These are phyloP conservation scores for Diplodia intermedia DNA, from an alignment of 2,329 filamentous ascomycete species.

Conservation along the genomic window DNA sequence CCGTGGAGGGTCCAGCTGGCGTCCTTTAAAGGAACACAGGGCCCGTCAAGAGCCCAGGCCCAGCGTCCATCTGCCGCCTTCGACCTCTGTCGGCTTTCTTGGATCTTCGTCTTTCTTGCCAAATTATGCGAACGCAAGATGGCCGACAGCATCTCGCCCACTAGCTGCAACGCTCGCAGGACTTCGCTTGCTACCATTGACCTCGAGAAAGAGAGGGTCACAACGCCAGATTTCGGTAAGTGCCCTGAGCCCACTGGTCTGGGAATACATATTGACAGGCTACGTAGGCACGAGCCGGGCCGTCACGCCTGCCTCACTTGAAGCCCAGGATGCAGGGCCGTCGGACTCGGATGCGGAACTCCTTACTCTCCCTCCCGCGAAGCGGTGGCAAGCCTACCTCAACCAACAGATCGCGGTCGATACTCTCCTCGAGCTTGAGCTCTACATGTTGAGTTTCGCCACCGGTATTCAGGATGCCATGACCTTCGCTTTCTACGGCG, in stretches of 20 bases:
- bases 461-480: constrained; percentile 41
- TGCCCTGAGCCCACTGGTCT: not conserved
- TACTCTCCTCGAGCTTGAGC: constrained; percentile 37
- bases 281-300: not conserved
- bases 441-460: constrained; percentile 40
- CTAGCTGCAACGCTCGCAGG: constrained; percentile 3
- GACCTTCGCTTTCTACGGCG: constrained; percentile 40
- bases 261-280: not conserved
- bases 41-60: constrained; percentile 11
- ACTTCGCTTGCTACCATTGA: constrained; percentile 6
- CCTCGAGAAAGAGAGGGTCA: constrained; percentile 4
- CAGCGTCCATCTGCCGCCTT: not conserved
- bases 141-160: constrained; percentile 10
- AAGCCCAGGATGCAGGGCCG: not conserved
- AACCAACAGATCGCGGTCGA: constrained; percentile 39
- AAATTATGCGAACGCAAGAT: not conserved
- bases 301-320: constrained; percentile 22
- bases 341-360: constrained; percentile 14
- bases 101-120: not conserved
- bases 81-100: not conserved
- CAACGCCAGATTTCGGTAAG: constrained; percentile 11
- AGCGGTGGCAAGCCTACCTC: constrained; percentile 26
- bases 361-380: constrained; percentile 18
- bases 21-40: constrained; percentile 18
- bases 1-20: constrained; percentile 11